A percentile compares a stretch with the other conserved stretches of the same genome.
Conservation (phyloP, 192 early-diverging fungal species). For the Podila clonocystis region DNA sequence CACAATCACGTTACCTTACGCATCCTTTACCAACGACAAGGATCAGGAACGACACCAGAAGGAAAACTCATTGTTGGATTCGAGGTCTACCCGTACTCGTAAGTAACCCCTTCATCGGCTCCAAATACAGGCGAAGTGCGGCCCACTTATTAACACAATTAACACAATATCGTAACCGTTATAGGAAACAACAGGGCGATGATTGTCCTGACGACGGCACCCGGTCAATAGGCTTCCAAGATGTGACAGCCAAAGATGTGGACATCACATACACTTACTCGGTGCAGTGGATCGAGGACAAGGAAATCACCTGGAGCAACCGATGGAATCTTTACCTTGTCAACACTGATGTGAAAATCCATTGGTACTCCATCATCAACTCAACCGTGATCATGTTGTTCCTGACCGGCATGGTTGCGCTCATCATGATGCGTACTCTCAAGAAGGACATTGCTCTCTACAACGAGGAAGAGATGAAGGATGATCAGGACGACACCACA, state of each 20-base stretch:
- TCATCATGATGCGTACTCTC: slow-evolving; percentile 75
- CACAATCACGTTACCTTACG: slow-evolving; percentile 75
- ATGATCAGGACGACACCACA: slow-evolving; percentile 74
- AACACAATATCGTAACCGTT: too few relatives aligned
- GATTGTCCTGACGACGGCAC: slow-evolving; percentile 35
- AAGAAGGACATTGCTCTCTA: slow-evolving; percentile 65
- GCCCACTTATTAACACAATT: too few relatives aligned
- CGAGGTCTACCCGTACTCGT: slow-evolving; percentile 77
- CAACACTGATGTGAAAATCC: slow-evolving; percentile 59
- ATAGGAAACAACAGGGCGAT: slow-evolving; percentile 28
- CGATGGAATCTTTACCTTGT: slow-evolving; percentile 76
- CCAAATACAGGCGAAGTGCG: too few relatives aligned
- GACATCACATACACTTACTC: slow-evolving; percentile 74
- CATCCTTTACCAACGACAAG: slow-evolving; percentile 38
- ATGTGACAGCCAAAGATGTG: slow-evolving; percentile 34
- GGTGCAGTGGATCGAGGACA: slow-evolving; percentile 72
- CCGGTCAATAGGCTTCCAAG: slow-evolving; percentile 38
- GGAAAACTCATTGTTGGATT: slow-evolving; percentile 71
- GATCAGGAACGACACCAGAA: slow-evolving; percentile 12
- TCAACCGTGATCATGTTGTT: slow-evolving; percentile 71
- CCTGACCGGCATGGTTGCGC: slow-evolving; percentile 68
- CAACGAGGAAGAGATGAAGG: slow-evolving; percentile 61
- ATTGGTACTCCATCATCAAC: slow-evolving; percentile 80
- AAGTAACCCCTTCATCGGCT: slow-evolving; percentile 8
- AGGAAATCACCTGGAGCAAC: slow-evolving; percentile 58